These are phyloP conservation scores for Cylindrotheca fusiformis DNA, from an alignment of 108 stramenopile genomes.

Conservation along the genomic window DNA sequence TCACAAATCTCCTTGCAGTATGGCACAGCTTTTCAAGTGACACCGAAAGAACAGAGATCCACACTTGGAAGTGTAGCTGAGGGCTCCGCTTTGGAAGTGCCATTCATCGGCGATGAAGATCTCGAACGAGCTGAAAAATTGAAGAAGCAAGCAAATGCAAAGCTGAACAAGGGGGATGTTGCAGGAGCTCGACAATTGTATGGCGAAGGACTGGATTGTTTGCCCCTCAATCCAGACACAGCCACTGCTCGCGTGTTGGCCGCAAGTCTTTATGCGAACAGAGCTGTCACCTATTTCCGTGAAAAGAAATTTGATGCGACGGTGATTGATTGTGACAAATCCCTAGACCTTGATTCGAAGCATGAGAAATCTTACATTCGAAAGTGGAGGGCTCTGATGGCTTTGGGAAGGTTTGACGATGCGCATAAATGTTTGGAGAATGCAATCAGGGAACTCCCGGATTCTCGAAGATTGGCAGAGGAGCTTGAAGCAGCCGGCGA, in stretches of 20 bases:
- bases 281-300: slow-evolving; percentile 48
- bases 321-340: slow-evolving; percentile 44
- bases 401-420: slow-evolving; percentile 43
- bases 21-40: slow-evolving; percentile 15
- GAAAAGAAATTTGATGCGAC: slow-evolving; percentile 45
- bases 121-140: slow-evolving; percentile 43
- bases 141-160: slow-evolving; percentile 55
- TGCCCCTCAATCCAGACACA: slow-evolving; percentile 16
- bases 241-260: slow-evolving; percentile 29
- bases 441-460: slow-evolving; percentile 31
- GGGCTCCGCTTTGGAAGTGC: slow-evolving; percentile 19
- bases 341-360: slow-evolving; percentile 37
- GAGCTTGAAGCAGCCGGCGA: slow-evolving; percentile 30
- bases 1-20: slow-evolving; percentile 1
- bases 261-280: slow-evolving; percentile 42
- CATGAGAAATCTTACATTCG: slow-evolving; percentile 54
- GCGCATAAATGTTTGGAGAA: slow-evolving; percentile 40
- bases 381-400: slow-evolving; percentile 54
- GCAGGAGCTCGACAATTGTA: slow-evolving; percentile 38
- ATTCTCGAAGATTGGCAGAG: slow-evolving; percentile 31
- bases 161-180: slow-evolving; percentile 53
- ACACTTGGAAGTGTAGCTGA: slow-evolving; percentile 26
- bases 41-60: slow-evolving; percentile 9
- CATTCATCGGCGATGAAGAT: slow-evolving; percentile 18
- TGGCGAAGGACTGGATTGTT: slow-evolving; percentile 34